phyloP scores from a whole-genome alignment of 164 flowering plant genomes.

The Stephania cephalantha region DNA sequence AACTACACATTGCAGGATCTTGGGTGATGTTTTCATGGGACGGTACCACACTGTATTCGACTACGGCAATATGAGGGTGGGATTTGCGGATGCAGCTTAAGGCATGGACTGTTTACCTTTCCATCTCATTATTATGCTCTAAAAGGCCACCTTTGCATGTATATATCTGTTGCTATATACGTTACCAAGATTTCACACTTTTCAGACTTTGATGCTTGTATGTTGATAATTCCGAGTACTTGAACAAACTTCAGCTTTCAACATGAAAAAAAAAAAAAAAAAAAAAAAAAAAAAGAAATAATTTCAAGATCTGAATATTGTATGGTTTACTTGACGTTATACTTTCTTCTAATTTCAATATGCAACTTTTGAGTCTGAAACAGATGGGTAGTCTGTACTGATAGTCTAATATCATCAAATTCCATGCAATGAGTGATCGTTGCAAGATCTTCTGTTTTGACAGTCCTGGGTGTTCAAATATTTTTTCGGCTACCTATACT shows the following conservation, averaged over 20 bases:
- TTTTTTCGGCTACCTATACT: too few species aligned
- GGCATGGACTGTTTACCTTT: not conserved
- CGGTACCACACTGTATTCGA: constrained; percentile 50
- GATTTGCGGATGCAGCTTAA: constrained; percentile 49
- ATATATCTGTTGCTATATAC: not conserved
- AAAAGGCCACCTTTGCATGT: not conserved
- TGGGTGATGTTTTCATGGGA: constrained; percentile 56
- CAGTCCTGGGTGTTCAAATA: too few species aligned
- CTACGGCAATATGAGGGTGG: constrained; percentile 37
- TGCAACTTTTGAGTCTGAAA: not conserved
- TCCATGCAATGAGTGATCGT: too few species aligned
- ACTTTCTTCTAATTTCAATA: not conserved
- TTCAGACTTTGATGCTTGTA: not conserved
- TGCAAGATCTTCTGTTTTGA: too few species aligned
- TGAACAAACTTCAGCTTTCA: not conserved
- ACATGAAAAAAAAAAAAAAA: not conserved
- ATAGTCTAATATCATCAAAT: too few species aligned
- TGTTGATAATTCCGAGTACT: not conserved
- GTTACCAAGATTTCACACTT: not conserved
- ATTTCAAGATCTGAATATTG: too few species aligned
- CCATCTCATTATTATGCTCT: not conserved
- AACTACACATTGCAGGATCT: constrained; percentile 31
- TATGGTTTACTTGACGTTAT: not conserved
- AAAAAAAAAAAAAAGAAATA: too few species aligned
- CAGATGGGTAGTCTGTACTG: too few species aligned